These are phyloP conservation scores for Ascosphaera pollenicola DNA, from an alignment of 2,329 filamentous ascomycete genomes.

Conservation along the genomic window DNA sequence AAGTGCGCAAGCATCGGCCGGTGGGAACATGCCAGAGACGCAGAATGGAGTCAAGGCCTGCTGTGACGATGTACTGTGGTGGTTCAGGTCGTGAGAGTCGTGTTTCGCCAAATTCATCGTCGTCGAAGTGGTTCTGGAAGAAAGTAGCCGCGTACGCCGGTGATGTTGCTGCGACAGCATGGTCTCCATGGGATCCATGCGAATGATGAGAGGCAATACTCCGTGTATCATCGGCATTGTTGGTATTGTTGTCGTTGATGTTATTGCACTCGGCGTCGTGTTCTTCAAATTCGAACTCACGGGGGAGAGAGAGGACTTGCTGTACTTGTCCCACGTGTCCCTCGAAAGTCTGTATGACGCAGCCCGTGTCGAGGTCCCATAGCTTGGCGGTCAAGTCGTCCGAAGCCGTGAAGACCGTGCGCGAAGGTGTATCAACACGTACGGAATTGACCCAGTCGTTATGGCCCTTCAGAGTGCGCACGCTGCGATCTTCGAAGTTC, in stretches of 20 bases:
- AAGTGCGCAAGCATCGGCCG: conserved; percentile 66
- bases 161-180: conserved; percentile 6
- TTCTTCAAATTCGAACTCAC: conserved; percentile 77
- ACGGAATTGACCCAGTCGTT: conserved; percentile 96
- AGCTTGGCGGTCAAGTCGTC: conserved; percentile 82
- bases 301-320: conserved; percentile 63
- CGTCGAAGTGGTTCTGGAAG: conserved; percentile 34
- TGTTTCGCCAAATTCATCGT: conserved; percentile 15
- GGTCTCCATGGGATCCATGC: conserved; percentile 6
- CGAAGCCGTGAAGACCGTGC: conserved; percentile 77
- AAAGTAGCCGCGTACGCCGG: conserved; percentile 24
- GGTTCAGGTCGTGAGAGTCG: conserved; percentile 39
- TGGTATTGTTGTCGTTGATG: conserved; percentile 27
- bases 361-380: conserved; percentile 75
- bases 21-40: conserved; percentile 77
- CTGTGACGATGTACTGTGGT: conserved; percentile 79
- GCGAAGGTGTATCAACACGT: conserved; percentile 56
- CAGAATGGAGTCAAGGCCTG: conserved; percentile 75
- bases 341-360: conserved; percentile 55
- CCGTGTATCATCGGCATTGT: conserved; percentile 4
- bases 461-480: conserved; percentile 62
- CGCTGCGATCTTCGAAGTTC: conserved; percentile 69
- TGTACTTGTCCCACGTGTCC: conserved; percentile 93
- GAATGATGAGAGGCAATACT: conserved; percentile 8
- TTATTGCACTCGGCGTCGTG: conserved; percentile 28